Conservation (phyloP, 2,329 filamentous ascomycete genomes). For the Ceratocystis diversiconidia region DNA sequence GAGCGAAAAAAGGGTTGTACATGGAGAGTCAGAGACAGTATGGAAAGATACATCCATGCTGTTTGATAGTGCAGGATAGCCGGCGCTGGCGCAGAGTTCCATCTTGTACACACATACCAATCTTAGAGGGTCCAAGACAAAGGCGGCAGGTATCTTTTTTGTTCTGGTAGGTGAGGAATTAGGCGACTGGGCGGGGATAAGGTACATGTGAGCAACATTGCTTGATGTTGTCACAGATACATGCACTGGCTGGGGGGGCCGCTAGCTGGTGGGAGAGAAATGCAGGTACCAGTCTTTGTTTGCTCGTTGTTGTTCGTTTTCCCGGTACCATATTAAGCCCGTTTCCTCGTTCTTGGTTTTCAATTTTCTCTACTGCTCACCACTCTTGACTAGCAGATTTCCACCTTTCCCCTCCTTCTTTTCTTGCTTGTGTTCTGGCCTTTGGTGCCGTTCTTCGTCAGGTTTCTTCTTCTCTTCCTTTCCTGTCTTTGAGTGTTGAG, state of each 20-base stretch:
- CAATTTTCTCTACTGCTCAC: neutral
- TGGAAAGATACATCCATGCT: neutral
- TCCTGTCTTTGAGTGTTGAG: neutral
- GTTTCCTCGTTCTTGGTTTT: neutral
- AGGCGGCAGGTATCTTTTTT: neutral
- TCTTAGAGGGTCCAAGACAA: neutral
- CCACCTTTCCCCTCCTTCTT: neutral
- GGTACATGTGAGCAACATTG: neutral
- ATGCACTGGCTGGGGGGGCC: neutral
- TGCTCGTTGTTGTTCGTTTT: neutral
- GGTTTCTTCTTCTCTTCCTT: neutral
- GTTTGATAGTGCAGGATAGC: neutral
- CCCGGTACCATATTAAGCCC: neutral
- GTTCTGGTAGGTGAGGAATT: neutral
- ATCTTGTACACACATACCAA: constrained; percentile 2
- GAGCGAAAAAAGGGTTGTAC: neutral
- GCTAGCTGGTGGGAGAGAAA: neutral
- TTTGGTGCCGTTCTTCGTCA: neutral
- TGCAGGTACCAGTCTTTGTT: neutral
- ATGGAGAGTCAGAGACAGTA: neutral
- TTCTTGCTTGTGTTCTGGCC: neutral
- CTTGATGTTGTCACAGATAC: neutral
- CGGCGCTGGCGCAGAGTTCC: neutral
- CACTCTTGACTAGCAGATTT: neutral
- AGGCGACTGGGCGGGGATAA: neutral